These are phyloP conservation scores for Astrothelium subdiscretum DNA, from an alignment of 495 filamentous ascomycete genomes.

Conservation along the genomic window DNA sequence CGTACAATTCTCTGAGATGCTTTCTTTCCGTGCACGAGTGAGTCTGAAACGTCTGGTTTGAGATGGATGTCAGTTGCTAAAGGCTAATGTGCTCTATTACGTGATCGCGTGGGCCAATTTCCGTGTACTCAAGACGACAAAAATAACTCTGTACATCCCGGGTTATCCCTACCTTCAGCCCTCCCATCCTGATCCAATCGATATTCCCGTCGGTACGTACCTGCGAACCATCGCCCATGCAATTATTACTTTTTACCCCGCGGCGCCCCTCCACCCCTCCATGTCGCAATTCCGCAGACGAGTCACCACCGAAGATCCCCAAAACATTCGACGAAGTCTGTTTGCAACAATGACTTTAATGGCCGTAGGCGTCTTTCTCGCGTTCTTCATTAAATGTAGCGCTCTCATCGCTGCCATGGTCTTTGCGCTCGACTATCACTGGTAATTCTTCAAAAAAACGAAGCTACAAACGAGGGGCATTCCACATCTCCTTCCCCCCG, in stretches of 20 bases:
- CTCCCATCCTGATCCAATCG: neutral
- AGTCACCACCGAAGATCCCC: too few species aligned
- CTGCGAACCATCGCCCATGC: too few species aligned
- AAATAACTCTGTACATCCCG: neutral
- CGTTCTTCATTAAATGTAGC: neutral
- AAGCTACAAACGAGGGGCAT: neutral
- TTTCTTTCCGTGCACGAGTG: too few species aligned
- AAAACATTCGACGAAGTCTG: neutral
- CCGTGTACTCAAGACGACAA: neutral
- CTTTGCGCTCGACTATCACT: neutral
- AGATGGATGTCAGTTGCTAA: too few species aligned
- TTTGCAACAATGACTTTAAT: neutral
- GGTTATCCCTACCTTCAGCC: neutral
- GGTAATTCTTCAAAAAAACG: neutral
- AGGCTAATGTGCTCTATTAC: too few species aligned
- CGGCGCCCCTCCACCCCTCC: neutral
- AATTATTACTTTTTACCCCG: too few species aligned
- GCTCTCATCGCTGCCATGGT: neutral
- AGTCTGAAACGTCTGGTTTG: too few species aligned
- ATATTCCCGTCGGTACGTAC: neutral
- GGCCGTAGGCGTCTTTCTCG: neutral
- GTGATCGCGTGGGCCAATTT: too few species aligned
- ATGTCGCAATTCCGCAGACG: neutral
- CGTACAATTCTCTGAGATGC: too few species aligned
- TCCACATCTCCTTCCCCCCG: neutral